Conservation (phyloP, 208 protist species). For the Novymonas esmeraldas region DNA sequence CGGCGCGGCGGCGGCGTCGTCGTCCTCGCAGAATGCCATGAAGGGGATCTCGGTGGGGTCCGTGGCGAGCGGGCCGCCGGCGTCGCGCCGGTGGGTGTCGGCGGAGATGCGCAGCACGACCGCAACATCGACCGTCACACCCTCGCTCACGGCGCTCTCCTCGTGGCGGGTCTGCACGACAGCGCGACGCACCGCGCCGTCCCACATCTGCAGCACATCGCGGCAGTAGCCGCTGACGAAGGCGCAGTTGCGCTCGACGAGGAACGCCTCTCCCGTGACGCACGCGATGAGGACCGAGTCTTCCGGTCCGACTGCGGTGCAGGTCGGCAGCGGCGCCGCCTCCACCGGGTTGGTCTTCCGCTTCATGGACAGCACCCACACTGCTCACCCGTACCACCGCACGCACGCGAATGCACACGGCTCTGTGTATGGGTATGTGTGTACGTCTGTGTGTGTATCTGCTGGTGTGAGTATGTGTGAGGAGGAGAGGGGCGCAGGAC, state of each 20-base stretch:
- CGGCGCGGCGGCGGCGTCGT: not conserved
- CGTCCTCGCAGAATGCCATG: constrained; percentile 16
- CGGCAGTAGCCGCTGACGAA: constrained; percentile 53
- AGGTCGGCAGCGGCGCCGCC: constrained; percentile 24
- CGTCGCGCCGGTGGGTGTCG: not conserved
- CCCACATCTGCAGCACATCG: constrained; percentile 31
- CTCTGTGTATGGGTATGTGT: not conserved
- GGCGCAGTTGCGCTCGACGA: constrained; percentile 77
- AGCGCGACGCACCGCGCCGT: constrained; percentile 8
- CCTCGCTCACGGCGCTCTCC: not conserved
- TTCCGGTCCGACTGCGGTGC: constrained; percentile 29
- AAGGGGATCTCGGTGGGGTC: constrained; percentile 18
- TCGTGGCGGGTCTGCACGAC: constrained; percentile 2
- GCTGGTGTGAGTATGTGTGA: not conserved
- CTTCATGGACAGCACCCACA: constrained; percentile 16
- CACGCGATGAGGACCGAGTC: constrained; percentile 56
- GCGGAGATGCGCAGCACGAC: not conserved
- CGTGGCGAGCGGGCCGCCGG: not conserved
- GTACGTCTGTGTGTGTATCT: not conserved
- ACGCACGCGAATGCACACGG: too few relatives aligned
- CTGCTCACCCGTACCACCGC: too few relatives aligned
- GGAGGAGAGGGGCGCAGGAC: not conserved
- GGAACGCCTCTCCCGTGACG: constrained; percentile 38
- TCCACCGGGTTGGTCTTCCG: constrained; percentile 19
- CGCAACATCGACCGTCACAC: not conserved